Base-by-base conservation (phyloP, 2,329 filamentous ascomycete genomes). In the Alternaria gansuensis region DNA sequence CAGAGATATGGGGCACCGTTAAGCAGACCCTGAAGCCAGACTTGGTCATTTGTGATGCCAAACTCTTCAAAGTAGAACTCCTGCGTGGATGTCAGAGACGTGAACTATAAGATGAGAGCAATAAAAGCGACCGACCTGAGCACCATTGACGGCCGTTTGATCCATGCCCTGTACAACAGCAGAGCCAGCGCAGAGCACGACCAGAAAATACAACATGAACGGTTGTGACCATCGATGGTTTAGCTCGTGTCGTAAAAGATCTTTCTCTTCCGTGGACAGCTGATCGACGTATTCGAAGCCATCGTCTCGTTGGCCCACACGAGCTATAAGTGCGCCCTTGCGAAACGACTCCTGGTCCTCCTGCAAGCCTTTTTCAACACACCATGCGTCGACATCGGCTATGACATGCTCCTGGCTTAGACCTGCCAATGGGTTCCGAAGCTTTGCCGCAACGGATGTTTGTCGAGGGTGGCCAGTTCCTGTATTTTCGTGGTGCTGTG, bases 171-270 rank as follows among this genome's bases (percentile, higher is more conserved):
- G 89, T 0, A 91, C 89, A 24, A 88, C 87, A 14, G 89, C 89
- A 41, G 85, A 88, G 21, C 86, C 81, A n/a, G 87, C 89, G 68
- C 87, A 90, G 34, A 88, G 81, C 59, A 87, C 71, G 62, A 92
- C 86, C 7, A 91, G 82, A 51, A 87, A 81, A 73, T 90, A 90
- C 48, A 91, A 81, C 72, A 85, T 84, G 62, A 74, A 80, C 0
- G 89, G 88, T 67, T 92, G 89, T 5, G 83, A 84, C 90, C 90
- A 92, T 60, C 86, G 87, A 69, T 90, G 83, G 1, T 83, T 84
- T 39, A 84, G 82, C 70, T 93, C 90, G 17, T 83, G 81, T 10
- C 83, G 79, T 37, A 92, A 76, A 5, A 85, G 79, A 2, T 81
- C 77, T 39, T 81, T 82, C 71, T 93, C 90, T 10, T 84, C 81